Evolutionary conservation across 352 stramenopile genomes (phyloP), one percentile per base, ranked within the genome.

Genomic region (Phytophthora podocarpi): DNA sequence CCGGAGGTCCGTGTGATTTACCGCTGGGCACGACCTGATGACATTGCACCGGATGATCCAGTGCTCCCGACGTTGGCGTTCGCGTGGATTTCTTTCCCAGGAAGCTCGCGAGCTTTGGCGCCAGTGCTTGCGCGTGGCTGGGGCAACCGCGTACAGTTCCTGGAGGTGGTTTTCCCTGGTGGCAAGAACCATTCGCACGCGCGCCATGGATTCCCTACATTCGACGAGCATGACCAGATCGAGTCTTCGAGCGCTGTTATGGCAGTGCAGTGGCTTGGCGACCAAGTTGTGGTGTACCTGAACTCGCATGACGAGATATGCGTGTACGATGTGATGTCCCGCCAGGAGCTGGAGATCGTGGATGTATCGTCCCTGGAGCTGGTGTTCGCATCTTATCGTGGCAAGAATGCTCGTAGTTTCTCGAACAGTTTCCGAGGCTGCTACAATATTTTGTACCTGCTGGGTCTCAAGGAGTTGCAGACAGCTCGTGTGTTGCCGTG

Each of bases 301-400:
- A 98, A 95, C 39, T 77, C 96, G 15, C 90, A 96, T 36, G 97
- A 98, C 67, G 94, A 99, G 67, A 97, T 99, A 52, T 98, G 89
- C 30, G 87, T 99, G 16, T 95, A 98, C 64, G 96, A 99, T 73
- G 97, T 97, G 26, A 97, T 98, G 69, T 98, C 94, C 11, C 96
- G 97, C 41, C 97, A 97, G 18, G 86, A 98, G 58, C 67, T 98
- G 23, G 96, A 99, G 68, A 88, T 97, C 30, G 87, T 98, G 20
- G 95, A 98, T 52, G 96, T 99, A 40, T 97, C 87, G 1, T 95
- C 81, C 8, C 76, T 99, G 1, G 91, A 96, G 37, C 64, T 98
- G 15, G 92, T 98, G 9, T 98, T 98, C 55, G 95, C 96, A 65
- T 98, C 82, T 31, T 97, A 82, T 55, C 95, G 66, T 74, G 87